These are phyloP conservation scores for Fusarium hostae DNA, from an alignment of 2,329 filamentous ascomycete species.

Conservation along the genomic window DNA sequence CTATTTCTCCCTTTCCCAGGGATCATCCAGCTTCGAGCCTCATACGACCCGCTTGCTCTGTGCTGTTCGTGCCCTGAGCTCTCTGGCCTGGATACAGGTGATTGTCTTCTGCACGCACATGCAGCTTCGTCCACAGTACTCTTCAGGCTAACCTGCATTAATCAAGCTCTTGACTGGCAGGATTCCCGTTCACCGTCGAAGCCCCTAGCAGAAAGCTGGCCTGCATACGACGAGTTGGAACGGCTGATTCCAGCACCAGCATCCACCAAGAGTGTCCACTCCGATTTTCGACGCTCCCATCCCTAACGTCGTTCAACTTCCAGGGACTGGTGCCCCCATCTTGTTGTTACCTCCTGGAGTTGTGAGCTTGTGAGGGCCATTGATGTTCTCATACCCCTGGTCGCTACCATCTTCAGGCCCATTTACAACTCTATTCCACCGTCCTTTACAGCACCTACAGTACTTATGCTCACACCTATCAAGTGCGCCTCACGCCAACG, in stretches of 20 bases:
- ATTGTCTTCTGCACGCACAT: constrained; percentile 18
- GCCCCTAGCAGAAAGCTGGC: constrained; percentile 19
- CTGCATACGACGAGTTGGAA: constrained; percentile 25
- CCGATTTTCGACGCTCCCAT: constrained; percentile 31
- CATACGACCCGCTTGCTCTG: constrained; percentile 28
- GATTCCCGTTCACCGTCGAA: constrained; percentile 33
- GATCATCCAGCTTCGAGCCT: constrained; percentile 24
- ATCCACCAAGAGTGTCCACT: constrained; percentile 32
- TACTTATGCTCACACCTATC: constrained; percentile 38
- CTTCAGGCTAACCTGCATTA: constrained; percentile 21
- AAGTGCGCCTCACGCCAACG: constrained; percentile 40
- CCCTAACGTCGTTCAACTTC: constrained; percentile 32
- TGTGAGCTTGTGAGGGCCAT: constrained; percentile 35
- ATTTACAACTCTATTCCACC: constrained; percentile 21
- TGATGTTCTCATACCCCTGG: constrained; percentile 31
- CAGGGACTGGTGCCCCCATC: constrained; percentile 35
- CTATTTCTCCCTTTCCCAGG: constrained; percentile 27
- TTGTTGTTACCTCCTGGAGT: constrained; percentile 30
- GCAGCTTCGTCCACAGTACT: constrained; percentile 16
- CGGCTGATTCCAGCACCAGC: constrained; percentile 21
- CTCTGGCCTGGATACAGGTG: constrained; percentile 20
- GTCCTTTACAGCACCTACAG: constrained; percentile 21
- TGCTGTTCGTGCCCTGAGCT: constrained; percentile 26
- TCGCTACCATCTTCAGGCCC: constrained; percentile 15
- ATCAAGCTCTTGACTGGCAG: constrained; percentile 29